A percentile compares a stretch with the other conserved stretches of the same genome.
These are phyloP conservation scores for Pseudocercospora fuligena DNA, from an alignment of 2,329 filamentous ascomycete species.

Conservation along the genomic window DNA sequence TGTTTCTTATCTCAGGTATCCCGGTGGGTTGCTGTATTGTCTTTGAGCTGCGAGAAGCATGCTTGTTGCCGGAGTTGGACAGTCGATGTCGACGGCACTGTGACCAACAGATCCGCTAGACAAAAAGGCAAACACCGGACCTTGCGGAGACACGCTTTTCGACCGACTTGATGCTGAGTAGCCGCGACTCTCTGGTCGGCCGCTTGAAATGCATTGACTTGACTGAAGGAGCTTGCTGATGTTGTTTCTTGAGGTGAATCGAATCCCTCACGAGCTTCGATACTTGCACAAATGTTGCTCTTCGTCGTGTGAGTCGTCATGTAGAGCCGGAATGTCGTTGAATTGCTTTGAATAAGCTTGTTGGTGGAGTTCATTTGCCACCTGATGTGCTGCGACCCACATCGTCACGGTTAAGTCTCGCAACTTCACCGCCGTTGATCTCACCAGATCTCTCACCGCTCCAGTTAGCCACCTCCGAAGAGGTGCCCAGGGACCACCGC, in stretches of 20 bases:
- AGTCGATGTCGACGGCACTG: neutral
- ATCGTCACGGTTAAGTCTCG: neutral
- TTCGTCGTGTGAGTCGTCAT: neutral
- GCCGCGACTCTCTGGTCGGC: neutral
- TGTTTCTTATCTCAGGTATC: neutral
- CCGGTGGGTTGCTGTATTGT: neutral
- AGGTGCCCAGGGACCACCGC: constrained; percentile 1
- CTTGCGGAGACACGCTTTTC: neutral
- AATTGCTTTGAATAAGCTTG: neutral
- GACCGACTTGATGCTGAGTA: neutral
- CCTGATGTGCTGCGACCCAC: neutral
- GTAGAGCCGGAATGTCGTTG: neutral
- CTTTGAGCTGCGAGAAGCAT: neutral
- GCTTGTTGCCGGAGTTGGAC: neutral
- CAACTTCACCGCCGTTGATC: neutral
- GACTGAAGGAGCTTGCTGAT: neutral
- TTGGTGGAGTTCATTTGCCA: neutral
- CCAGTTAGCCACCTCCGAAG: constrained; percentile 4
- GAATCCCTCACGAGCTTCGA: neutral
- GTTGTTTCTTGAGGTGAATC: neutral
- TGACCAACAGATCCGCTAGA: neutral
- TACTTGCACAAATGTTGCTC: neutral
- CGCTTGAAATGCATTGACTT: neutral
- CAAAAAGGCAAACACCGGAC: neutral
- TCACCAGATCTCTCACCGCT: constrained; percentile 1